These are phyloP conservation scores for Lachancea quebecensis DNA, from an alignment of 805 yeast species.

Conservation along the genomic window DNA sequence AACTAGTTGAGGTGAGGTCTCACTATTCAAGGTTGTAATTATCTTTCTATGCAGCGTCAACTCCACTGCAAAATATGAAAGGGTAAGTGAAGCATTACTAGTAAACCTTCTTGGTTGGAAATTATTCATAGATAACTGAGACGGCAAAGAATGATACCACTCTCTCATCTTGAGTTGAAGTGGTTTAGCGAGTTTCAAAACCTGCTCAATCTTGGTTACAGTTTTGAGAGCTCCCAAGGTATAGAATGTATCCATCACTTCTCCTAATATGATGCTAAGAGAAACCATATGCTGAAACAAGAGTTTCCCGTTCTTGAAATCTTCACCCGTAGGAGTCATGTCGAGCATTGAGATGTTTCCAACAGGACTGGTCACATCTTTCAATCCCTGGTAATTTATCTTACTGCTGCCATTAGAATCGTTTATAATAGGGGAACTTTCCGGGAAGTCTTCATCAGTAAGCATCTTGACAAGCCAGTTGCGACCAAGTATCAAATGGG, in stretches of 20 bases:
- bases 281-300: conserved; percentile 63
- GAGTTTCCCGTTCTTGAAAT: conserved; percentile 62
- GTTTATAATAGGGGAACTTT: conserved; percentile 38
- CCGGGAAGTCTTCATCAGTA: conserved; percentile 70
- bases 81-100: conserved; percentile 70
- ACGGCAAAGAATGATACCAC: conserved; percentile 72
- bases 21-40: conserved; percentile 42
- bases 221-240: conserved; percentile 58
- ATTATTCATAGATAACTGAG: conserved; percentile 54
- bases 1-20: conserved; percentile 46
- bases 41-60: conserved; percentile 78
- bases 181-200: conserved; percentile 74
- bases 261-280: conserved; percentile 60
- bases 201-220: conserved; percentile 54
- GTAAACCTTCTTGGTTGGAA: conserved; percentile 56
- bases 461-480: conserved; percentile 77
- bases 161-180: conserved; percentile 60
- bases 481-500: conserved; percentile 61
- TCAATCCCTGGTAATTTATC: conserved; percentile 1
- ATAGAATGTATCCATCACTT: conserved; percentile 64
- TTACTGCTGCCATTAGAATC: conserved; percentile 3
- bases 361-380: conserved; percentile 8
- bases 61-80: conserved; percentile 86
- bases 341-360: conserved; percentile 22
- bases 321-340: conserved; percentile 36